Evolutionary conservation across 1,139 yeast species (phyloP), one percentile per base, ranked within the genome.

Genomic region (Kluyveromyces marxianus): DNA sequence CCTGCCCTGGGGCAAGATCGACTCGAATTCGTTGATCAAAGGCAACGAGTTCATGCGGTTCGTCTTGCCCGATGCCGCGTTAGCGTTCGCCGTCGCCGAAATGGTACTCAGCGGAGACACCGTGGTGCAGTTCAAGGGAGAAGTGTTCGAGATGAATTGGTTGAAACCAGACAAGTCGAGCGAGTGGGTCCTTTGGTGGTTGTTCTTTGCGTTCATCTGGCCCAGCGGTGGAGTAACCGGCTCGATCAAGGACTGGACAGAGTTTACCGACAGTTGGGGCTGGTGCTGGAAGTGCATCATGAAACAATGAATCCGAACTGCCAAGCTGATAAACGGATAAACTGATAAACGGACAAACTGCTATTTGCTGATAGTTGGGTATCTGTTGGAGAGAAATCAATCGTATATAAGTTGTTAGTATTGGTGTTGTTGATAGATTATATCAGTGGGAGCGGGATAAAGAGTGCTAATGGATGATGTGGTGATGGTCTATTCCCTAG

Each of bases 211-310:
- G 46, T 57, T 60, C 63, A 59, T 57, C 45, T 59, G 63, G 36
- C 60, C 60, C 42, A 62, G 42, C 7, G 62, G 58, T 28, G 68
- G 65, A 14, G 67, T 57, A 25, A 54, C 55, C 10, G 66, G 77
- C 70, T 31, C 76, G 69, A 40, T 65, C 66, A 45, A 54, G 57
- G 58, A 70, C 64, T 60, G 60, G 25, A 60, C 51, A 39, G 70
- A 56, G 52, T 59, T 52, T 56, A 66, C 56, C 65, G 81, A 62
- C 42, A 60, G 48, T 46, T 60, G 65, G 28, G 61, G 63, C 44
- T 60, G 64, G 47, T 60, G 66, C 29, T 56, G 54, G 41, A 54
- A 53, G 8, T 47, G 48, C 54, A 51, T 51, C 37, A 34, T 32
- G 10, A 10, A 25, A 26, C 21, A 7, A 7, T 5, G 31, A 25